Evolutionary conservation across 352 stramenopile genomes (phyloP).

Genomic region (Pythium apleroticum): DNA sequence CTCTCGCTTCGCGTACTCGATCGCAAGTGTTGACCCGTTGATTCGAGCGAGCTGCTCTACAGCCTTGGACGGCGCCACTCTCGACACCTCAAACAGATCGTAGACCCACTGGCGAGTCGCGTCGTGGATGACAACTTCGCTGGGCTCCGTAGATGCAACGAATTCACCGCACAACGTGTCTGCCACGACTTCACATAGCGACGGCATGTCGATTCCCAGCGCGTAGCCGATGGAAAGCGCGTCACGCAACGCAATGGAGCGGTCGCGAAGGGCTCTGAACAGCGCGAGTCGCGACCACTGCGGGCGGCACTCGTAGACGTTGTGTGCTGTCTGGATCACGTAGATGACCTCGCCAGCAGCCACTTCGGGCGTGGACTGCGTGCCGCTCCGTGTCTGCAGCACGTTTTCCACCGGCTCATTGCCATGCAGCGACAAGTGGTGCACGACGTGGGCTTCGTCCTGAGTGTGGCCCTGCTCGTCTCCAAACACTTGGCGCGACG

Average conservation of each 20-base stretch:
- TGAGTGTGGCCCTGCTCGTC: slow-evolving; percentile 28
- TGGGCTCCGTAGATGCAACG: slow-evolving; percentile 23
- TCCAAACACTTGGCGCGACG: slow-evolving; percentile 54
- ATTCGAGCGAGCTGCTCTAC: slow-evolving; percentile 68
- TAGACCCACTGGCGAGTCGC: slow-evolving; percentile 53
- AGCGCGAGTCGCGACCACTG: slow-evolving; percentile 83
- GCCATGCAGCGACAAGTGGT: slow-evolving; percentile 71
- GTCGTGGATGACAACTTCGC: neutral
- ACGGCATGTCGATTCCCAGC: slow-evolving; percentile 86
- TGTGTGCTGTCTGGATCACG: slow-evolving; percentile 74
- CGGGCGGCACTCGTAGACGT: slow-evolving; percentile 84
- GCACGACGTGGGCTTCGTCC: slow-evolving; percentile 68
- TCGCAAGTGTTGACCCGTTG: slow-evolving; percentile 35
- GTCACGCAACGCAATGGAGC: slow-evolving; percentile 56
- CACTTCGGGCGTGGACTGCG: slow-evolving; percentile 31
- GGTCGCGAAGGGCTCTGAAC: slow-evolving; percentile 67
- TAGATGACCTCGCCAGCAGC: slow-evolving; percentile 44
- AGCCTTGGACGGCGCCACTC: slow-evolving; percentile 61
- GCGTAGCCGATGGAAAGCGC: slow-evolving; percentile 85
- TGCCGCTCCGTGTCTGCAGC: slow-evolving; percentile 33
- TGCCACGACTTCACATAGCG: slow-evolving; percentile 78
- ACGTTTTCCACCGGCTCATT: slow-evolving; percentile 77
- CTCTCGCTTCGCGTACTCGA: slow-evolving; percentile 25
- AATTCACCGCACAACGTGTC: slow-evolving; percentile 68
- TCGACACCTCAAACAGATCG: slow-evolving; percentile 72